Percentiles rank a stretch among this genome's conserved stretches.
phyloP scores from a whole-genome alignment of 1,139 yeast genomes.

The Pneumocystis oryctolagi region DNA sequence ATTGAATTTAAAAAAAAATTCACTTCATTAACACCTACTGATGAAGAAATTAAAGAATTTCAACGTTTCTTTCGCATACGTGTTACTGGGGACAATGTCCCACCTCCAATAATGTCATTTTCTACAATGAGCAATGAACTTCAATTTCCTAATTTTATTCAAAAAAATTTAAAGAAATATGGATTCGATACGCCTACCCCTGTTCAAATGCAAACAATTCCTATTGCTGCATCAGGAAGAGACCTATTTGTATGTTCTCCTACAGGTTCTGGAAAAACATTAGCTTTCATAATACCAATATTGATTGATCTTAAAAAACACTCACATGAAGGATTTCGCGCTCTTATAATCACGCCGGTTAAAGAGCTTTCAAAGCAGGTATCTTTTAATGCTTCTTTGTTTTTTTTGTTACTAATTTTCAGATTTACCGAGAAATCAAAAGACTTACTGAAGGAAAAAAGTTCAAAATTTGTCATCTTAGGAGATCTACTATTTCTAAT shows the following conservation, averaged over 20 bases:
- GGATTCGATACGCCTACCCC: conserved; percentile 80
- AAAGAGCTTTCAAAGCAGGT: conserved; percentile 73
- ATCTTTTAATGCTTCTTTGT: conserved; percentile 2
- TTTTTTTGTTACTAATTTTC: not conserved
- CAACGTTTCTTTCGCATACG: conserved; percentile 46
- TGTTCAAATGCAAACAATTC: conserved; percentile 77
- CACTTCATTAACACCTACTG: conserved; percentile 32
- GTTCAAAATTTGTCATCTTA: conserved; percentile 50
- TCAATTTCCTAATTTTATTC: conserved; percentile 45
- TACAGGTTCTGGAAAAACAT: conserved; percentile 84
- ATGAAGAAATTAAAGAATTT: conserved; percentile 42
- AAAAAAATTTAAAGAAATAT: conserved; percentile 49
- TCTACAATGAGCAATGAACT: conserved; percentile 60
- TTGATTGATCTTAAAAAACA: conserved; percentile 33
- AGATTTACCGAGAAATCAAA: conserved; percentile 49
- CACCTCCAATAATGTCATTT: conserved; percentile 79
- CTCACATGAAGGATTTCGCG: conserved; percentile 21
- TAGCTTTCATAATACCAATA: conserved; percentile 75
- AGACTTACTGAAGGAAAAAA: conserved; percentile 37
- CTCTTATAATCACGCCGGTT: conserved; percentile 80
- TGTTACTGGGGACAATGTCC: conserved; percentile 63
- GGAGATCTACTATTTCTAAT: conserved; percentile 63
- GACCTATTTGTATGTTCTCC: conserved; percentile 85
- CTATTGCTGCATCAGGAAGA: conserved; percentile 45
- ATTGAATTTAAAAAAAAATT: not conserved